These are phyloP conservation scores for Sporisorium scitamineum DNA, from an alignment of 1,284 basidiomycete genomes.

Conservation along the genomic window DNA sequence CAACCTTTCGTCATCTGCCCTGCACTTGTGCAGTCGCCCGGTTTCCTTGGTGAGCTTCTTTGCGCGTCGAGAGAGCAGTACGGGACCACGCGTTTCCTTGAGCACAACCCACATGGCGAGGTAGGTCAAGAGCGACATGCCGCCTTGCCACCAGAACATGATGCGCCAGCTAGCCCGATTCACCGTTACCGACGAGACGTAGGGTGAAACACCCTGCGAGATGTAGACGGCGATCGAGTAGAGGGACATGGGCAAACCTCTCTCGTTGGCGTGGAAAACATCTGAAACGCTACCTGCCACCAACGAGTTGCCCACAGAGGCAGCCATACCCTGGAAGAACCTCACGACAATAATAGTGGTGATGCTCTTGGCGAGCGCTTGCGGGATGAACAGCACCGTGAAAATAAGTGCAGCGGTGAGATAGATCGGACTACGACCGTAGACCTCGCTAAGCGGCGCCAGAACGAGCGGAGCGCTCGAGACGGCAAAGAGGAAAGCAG, in stretches of 20 bases:
- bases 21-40: constrained; percentile 68
- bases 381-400: constrained; percentile 59
- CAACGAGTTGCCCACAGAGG: constrained; percentile 66
- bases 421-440: constrained; percentile 54
- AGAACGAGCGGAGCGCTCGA: constrained; percentile 55
- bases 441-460: constrained; percentile 56
- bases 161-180: constrained; percentile 57
- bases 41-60: constrained; percentile 68
- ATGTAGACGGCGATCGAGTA: constrained; percentile 70
- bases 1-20: constrained; percentile 64
- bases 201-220: constrained; percentile 66
- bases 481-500: constrained; percentile 49
- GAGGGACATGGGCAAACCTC: constrained; percentile 70
- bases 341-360: constrained; percentile 65
- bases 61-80: constrained; percentile 71
- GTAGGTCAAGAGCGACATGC: constrained; percentile 33
- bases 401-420: constrained; percentile 39
- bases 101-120: constrained; percentile 65
- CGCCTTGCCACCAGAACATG: constrained; percentile 62
- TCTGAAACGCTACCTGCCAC: constrained; percentile 66
- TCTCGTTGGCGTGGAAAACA: constrained; percentile 65
- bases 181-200: constrained; percentile 60
- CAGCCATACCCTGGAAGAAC: constrained; percentile 67
- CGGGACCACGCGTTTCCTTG: constrained; percentile 67
- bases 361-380: constrained; percentile 62